Evolutionary conservation across 768 basidiomycete species (phyloP), one percentile per base, ranked within the genome.

Genomic region (Boletus eberwhitei): DNA sequence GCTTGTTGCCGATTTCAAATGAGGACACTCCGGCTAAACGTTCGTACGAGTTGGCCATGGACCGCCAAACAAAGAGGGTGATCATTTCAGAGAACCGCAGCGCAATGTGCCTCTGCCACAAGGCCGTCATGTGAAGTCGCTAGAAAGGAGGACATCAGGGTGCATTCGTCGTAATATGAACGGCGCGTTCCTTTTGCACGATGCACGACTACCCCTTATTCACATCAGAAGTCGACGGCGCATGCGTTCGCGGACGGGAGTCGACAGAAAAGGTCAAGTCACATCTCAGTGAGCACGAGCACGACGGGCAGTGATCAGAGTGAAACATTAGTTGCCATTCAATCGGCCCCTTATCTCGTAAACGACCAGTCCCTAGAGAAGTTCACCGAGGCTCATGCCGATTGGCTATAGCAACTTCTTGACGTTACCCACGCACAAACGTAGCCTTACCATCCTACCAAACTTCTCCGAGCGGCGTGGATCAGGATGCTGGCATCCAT

Each of bases 61-160:
- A n/a, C n/a, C n/a, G n/a, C n/a, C n/a, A n/a, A n/a, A 34, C 54
- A 19, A 44, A 59, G n/a, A 34, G 55, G 60, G 54, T 36, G 16
- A 34, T 53, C 40, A 34, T 56, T 42, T 42, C 2, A 26, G 13
- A 26, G 13, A 24, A 40, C 29, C 40, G 19, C 22, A 26, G 37
- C 8, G 9, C 45, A 49, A 51, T 37, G 58, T 48, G 58, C 44
- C 35, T 52, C 52, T 59, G 55, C 55, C 64, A 60, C 58, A 58
- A 26, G 26, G 54, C 22, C 21, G 45, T 37, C n/a, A 51, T 52
- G 53, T 53, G 64, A 63, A 51, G 21, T 52, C 43, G 43, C 36
- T 36, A 8, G 37, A 45, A 59, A 45, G 29, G 44, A 52, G 37
- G 52, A 17, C 31, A 44, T 44, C 8, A n/a, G n/a, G 21, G 21